Conservation (phyloP, 345 rosid genomes). For the Sisymbrium altissimum region DNA sequence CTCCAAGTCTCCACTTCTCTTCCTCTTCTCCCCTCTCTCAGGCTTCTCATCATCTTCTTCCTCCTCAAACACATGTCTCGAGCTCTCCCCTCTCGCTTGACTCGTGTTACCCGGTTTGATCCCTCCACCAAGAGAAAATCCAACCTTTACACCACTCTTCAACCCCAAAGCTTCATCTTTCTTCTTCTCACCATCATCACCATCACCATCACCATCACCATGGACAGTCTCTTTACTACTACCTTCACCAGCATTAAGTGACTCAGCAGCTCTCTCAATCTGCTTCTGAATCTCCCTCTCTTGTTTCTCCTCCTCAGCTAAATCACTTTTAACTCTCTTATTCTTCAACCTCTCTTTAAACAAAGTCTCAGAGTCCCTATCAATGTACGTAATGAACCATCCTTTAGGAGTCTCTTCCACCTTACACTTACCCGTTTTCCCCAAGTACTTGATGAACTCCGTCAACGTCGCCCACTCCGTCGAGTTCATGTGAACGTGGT, state of each 20-base stretch:
- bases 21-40: conserved; percentile 36
- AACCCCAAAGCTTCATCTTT: conserved; percentile 42
- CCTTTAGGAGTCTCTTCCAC: conserved; percentile 97
- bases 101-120: conserved; percentile 18
- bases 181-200: conserved; percentile 18
- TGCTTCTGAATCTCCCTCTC: conserved; percentile 77
- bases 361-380: conserved; percentile 76
- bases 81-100: conserved; percentile 51
- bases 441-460: conserved; percentile 80
- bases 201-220: conserved; percentile 1
- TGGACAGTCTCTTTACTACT: conserved; percentile 10
- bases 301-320: conserved; percentile 92
- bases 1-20: conserved; percentile 23
- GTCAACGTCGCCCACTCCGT: conserved; percentile 91
- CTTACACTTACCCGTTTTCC: conserved; percentile 81
- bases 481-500: conserved; percentile 92
- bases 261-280: conserved; percentile 75
- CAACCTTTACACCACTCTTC: conserved; percentile 65
- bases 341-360: conserved; percentile 85
- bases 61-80: conserved; percentile 54
- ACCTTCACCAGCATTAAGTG: conserved; percentile 14
- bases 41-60: conserved; percentile 41
- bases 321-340: conserved; percentile 68
- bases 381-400: conserved; percentile 92
- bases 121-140: conserved; percentile 58